Base-by-base conservation (phyloP, 768 basidiomycete species). In the Russula virescens region DNA sequence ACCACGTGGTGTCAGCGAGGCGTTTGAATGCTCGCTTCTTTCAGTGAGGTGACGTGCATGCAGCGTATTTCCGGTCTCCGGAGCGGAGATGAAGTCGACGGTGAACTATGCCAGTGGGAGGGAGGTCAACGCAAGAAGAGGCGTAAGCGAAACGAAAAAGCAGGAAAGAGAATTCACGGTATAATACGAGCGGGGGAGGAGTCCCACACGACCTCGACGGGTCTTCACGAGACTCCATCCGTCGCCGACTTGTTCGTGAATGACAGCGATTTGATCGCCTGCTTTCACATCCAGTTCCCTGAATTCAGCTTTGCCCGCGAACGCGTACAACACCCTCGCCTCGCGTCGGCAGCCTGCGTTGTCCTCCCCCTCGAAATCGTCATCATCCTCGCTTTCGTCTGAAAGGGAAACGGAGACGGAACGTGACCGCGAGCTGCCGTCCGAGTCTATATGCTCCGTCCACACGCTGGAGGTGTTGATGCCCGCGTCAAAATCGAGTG, bases 151-250 rank as follows among this genome's bases (percentile, higher is more conserved):
- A 19, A 38, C 48, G 31, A 38, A 14, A 28, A 42, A 54, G 47
- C 40, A 55, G 34, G 66, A 55, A 50, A 67, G n/a, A 67, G n/a
- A 28, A 66, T 81, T 58, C 70, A 88, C 89, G 62, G 85, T 86
- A 72, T 89, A 91, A 73, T 91, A 90, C 13, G 82, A 75, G 46
- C 78, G 77, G 21, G 90, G 90, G 51, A 91, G 66, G 62, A 91
- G 73, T 1, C 90, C 90, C 59, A 88, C 73, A 69, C 86, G 83
- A 34, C 82, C 83, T 38, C 48, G 62, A 26, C 58, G 66, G 10
- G 67, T 79, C 74, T 77, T 82, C 16, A 87, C 86, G 40, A 92
- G 76, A 73, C 90, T 91, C 90, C 90, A 91, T 6, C 89, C 90
- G 65, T 91, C 88, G 8, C 83, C 84, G 1, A 85, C 77, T 57